Base-by-base conservation (phyloP, 2,329 filamentous ascomycete genomes). In the Thermothelomyces thermophilus region DNA sequence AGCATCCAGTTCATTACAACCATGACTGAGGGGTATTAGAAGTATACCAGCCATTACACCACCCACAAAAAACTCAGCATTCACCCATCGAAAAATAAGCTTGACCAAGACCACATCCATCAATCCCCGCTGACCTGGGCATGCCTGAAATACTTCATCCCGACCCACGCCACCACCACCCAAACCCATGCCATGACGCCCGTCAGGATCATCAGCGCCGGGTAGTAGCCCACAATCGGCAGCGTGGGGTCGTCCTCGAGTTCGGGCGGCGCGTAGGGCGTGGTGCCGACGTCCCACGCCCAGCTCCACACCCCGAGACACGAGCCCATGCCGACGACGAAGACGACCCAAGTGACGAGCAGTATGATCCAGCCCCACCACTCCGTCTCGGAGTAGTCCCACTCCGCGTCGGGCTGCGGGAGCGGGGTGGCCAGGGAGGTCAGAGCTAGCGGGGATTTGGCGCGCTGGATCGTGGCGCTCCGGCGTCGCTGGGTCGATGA, bases 81-180 rank as follows among this genome's bases (percentile, higher is more conserved):
- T 16, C 6, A 35, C 20, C 14, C 10, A 26, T 26, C 19, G 14
- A 14, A 28, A 14, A 10, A 5, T 8, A 13, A 35, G 13, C 13
- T 6, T 11, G 14, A 35, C 7, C 13, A 5, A 35, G 1, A 5
- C 8, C 33, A 11, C 16, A 35, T n/a, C 13, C 33, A n/a, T 70
- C 59, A 87, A 63, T 82, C 79, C 28, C 77, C 77, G 50, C 73
- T 80, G 52, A 97, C 94, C 72, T 95, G 95, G 30, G 93, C 91
- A 73, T 98, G 93, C 60, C 90, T 83, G 65, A 98, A 98, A 68
- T 97, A 97, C 67, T 98, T 98, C 91, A 98, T 97, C 20, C 93
- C 93, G 42, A 97, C 85, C 93, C 93, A 98, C 10, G 94, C 93
- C 51, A 94, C 84, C 11, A 95, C 82, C 16, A 97, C 93, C 93